phyloP scores from a whole-genome alignment of 1,284 basidiomycete species.

The Cutaneotrichosporon sp. region DNA sequence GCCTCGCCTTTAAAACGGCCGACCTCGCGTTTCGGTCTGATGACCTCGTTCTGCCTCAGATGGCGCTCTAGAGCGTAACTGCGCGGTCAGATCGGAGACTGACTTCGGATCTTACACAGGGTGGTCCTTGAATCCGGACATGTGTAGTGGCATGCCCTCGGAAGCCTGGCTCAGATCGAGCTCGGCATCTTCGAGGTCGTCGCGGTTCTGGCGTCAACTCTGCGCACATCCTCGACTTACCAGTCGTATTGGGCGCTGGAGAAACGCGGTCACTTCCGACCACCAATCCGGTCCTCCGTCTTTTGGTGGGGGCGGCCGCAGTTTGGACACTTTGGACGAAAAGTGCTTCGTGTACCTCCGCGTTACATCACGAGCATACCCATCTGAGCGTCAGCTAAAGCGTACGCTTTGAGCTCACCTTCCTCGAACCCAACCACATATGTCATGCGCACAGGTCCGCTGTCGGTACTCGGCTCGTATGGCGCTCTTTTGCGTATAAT shows the following conservation, averaged over 20 bases:
- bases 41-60: constrained; percentile 79
- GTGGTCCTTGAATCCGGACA: constrained; percentile 92
- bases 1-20: constrained; percentile 89
- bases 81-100: constrained; percentile 5
- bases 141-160: constrained; percentile 91
- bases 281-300: constrained; percentile 74
- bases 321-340: constrained; percentile 72
- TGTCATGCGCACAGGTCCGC: constrained; percentile 73
- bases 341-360: constrained; percentile 67
- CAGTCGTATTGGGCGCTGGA: constrained; percentile 70
- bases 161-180: constrained; percentile 66
- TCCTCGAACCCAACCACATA: constrained; percentile 96
- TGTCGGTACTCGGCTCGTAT: constrained; percentile 67
- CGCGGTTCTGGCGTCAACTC: constrained; percentile 62
- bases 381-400: constrained; percentile 45
- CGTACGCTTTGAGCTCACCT: constrained; percentile 54
- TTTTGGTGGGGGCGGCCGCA: constrained; percentile 63
- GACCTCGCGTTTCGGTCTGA: constrained; percentile 75
- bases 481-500: constrained; percentile 71
- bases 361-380: constrained; percentile 55
- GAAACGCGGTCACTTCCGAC: constrained; percentile 59
- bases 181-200: constrained; percentile 92
- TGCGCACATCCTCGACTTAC: constrained; percentile 51
- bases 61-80: constrained; percentile 87
- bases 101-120: constrained; percentile 60